Evolutionary conservation across 1,139 yeast genomes (phyloP).

Genomic region (Casaregolazyma suthepensis): DNA sequence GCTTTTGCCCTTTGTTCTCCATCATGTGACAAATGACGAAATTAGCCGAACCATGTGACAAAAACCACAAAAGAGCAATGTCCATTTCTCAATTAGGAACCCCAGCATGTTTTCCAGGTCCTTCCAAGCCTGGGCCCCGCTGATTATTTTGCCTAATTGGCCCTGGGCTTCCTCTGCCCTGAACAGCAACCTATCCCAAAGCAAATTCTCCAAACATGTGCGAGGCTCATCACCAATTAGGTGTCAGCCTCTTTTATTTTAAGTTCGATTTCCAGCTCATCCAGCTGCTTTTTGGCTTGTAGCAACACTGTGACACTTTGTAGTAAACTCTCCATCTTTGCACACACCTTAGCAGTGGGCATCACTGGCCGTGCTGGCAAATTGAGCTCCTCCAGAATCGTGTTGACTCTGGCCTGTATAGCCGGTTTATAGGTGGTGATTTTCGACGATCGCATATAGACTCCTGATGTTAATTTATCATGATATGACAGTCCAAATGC

Average conservation of each 20-base stretch:
- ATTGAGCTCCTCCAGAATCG: conserved; percentile 72
- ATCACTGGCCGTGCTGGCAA: conserved; percentile 74
- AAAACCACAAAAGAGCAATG: not conserved
- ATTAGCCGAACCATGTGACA: not conserved
- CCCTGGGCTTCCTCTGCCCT: not conserved
- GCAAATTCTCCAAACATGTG: not conserved
- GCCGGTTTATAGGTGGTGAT: conserved; percentile 59
- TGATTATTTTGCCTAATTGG: not conserved
- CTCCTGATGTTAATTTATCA: conserved; percentile 74
- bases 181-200: not conserved
- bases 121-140: too few species aligned
- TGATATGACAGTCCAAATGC: conserved; percentile 82
- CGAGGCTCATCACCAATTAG: not conserved
- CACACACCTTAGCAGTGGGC: conserved; percentile 79
- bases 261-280: conserved; percentile 78
- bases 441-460: conserved; percentile 67
- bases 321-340: conserved; percentile 71
- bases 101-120: not conserved
- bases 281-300: conserved; percentile 82
- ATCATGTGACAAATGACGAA: not conserved
- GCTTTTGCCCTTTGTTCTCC: not conserved
- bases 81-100: not conserved
- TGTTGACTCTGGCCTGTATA: conserved; percentile 67
- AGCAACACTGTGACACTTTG: conserved; percentile 66
- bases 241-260: conserved; percentile 43